phyloP scores from a whole-genome alignment of 129 eudicot genomes.

The Rutidosis leptorrhynchoides region DNA sequence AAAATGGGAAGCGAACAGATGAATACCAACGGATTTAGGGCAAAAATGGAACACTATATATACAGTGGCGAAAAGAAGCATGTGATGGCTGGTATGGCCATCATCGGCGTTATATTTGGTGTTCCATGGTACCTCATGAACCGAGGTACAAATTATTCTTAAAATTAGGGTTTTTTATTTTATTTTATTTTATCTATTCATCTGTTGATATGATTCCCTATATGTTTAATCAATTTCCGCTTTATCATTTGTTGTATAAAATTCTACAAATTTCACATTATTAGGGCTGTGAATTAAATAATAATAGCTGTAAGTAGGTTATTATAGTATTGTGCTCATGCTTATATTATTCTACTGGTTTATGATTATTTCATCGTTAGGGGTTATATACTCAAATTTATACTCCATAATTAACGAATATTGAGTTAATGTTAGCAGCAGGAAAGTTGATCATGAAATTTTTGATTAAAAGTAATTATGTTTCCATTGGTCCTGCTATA shows the following conservation, averaged over 20 bases:
- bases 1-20: constrained; percentile 50
- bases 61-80: constrained; percentile 97
- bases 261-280: not conserved
- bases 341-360: no score
- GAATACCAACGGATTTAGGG: constrained; percentile 50
- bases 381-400: not conserved
- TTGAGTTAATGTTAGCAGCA: not conserved
- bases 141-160: constrained; percentile 49
- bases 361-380: not conserved
- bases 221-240: not conserved
- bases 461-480: not conserved
- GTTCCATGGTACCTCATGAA: constrained; percentile 89
- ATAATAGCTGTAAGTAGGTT: not conserved
- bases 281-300: not conserved
- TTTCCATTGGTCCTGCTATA: not conserved
- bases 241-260: not conserved
- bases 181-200: not conserved
- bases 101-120: constrained; percentile 61
- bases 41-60: constrained; percentile 61
- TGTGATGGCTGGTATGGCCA: constrained; percentile 70
- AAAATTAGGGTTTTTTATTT: not conserved
- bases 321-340: not conserved
- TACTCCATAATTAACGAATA: no score
- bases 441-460: not conserved
- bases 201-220: not conserved